A percentile compares a stretch with the other conserved stretches of the same genome.
phyloP scores from a whole-genome alignment of 176 grass and related monocot genomes.

The Carex parvula region DNA sequence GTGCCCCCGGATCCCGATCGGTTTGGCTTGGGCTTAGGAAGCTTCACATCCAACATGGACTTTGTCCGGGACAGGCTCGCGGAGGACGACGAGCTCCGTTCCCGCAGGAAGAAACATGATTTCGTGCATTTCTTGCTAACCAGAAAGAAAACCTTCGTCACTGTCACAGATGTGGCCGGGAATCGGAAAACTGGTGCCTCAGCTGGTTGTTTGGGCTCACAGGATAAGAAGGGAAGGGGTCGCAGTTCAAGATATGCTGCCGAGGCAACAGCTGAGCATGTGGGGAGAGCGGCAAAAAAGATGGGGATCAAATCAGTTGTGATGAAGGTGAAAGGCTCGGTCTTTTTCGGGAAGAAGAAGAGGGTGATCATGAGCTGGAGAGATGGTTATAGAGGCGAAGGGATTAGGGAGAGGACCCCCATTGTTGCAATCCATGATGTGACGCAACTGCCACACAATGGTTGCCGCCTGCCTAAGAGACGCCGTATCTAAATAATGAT shows the following conservation, averaged over 20 bases:
- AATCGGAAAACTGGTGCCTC: slow-evolving; percentile 22
- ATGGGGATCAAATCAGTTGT: slow-evolving; percentile 25
- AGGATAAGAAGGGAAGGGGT: background rate
- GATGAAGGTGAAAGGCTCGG: slow-evolving; percentile 12
- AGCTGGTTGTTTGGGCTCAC: slow-evolving; percentile 1
- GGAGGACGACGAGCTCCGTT: background rate
- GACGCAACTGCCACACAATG: slow-evolving; percentile 20
- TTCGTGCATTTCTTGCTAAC: slow-evolving; percentile 7
- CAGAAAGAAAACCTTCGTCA: slow-evolving; percentile 18
- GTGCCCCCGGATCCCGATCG: background rate
- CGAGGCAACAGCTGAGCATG: slow-evolving; percentile 14
- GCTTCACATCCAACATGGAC: background rate
- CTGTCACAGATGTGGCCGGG: slow-evolving; percentile 8
- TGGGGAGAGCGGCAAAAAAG: background rate
- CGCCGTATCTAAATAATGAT: background rate
- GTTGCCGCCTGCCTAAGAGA: slow-evolving; percentile 21
- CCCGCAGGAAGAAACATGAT: slow-evolving; percentile 16
- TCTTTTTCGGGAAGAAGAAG: slow-evolving; percentile 19
- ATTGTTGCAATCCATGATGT: slow-evolving; percentile 29
- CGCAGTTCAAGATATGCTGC: background rate
- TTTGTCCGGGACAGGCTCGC: slow-evolving; percentile 7
- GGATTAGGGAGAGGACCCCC: background rate
- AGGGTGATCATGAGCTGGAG: slow-evolving; percentile 16
- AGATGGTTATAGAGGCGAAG: slow-evolving; percentile 19
- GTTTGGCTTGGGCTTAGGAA: background rate